A percentile compares a stretch with the other conserved stretches of the same genome.
phyloP scores from a whole-genome alignment of 2,329 filamentous ascomycete genomes.

The Calonectria pseudoreteaudii region DNA sequence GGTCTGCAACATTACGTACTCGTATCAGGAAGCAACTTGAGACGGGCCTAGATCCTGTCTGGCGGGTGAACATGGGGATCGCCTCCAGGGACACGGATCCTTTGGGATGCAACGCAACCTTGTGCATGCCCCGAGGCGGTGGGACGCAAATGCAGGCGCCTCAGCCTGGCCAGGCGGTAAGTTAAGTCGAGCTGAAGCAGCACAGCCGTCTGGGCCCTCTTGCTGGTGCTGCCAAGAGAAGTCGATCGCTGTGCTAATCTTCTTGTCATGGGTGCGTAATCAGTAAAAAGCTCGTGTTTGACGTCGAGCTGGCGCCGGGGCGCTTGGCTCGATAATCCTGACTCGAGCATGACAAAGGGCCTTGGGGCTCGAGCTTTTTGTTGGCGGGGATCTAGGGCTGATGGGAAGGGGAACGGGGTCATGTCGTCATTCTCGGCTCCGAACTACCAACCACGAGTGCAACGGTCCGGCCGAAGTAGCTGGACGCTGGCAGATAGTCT shows the following conservation, averaged over 20 bases:
- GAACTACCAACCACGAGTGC: neutral
- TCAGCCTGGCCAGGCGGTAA: conserved; percentile 4
- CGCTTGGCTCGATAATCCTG: conserved; percentile 13
- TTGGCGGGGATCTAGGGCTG: neutral
- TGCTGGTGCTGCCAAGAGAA: neutral
- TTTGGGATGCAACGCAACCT: conserved; percentile 5
- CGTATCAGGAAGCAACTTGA: conserved; percentile 1
- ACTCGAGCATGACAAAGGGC: conserved; percentile 22
- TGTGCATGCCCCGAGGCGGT: conserved; percentile 1
- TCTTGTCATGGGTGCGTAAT: conserved; percentile 6
- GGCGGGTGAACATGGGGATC: conserved; percentile 1
- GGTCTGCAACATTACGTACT: conserved; percentile 1
- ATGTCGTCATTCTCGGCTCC: conserved; percentile 27
- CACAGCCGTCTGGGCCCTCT: neutral
- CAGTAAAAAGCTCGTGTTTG: neutral
- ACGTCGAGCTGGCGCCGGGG: neutral
- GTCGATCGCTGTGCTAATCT: neutral
- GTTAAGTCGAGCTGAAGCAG: neutral
- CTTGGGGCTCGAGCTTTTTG: neutral
- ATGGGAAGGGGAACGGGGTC: neutral
- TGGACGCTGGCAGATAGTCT: neutral
- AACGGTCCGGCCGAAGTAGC: conserved; percentile 18
- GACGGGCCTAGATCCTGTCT: neutral
- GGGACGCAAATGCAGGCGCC: neutral
- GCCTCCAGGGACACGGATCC: conserved; percentile 10